Evolutionary conservation across 129 eudicot genomes (phyloP).

Genomic region (Heracleum sosnowskyi): DNA sequence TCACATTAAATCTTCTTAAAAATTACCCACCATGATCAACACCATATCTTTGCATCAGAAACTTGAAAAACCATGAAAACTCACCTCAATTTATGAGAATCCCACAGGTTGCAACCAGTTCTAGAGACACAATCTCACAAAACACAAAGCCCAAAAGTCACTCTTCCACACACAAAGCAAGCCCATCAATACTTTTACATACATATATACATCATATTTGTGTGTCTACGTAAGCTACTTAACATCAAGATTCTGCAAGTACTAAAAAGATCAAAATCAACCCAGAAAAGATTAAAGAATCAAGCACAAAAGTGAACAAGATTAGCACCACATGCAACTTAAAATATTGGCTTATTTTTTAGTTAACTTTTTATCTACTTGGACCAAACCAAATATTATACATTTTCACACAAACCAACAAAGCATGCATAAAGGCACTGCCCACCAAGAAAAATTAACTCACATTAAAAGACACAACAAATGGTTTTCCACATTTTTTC

Average conservation of each 20-base stretch:
- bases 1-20: conserved; percentile 14
- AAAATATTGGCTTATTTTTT: neutral
- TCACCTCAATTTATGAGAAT: conserved; percentile 16
- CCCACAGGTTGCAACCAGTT: conserved; percentile 2
- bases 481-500: conserved; percentile 32
- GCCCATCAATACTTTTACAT: conserved; percentile 25
- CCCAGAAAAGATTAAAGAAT: neutral
- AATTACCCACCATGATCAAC: conserved; percentile 17
- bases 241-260: neutral
- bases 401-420: conserved; percentile 20
- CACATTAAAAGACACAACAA: conserved; percentile 20
- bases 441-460: conserved; percentile 14
- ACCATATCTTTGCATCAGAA: conserved; percentile 20
- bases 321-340: conserved; percentile 32
- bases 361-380: neutral
- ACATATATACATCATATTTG: neutral
- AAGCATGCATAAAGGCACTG: conserved; percentile 25
- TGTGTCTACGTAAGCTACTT: neutral
- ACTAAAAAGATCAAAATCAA: neutral
- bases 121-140: conserved; percentile 11
- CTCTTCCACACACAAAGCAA: too few species aligned
- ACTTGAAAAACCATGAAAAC: conserved; percentile 4
- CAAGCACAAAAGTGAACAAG: conserved; percentile 8
- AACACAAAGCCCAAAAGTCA: too few species aligned
- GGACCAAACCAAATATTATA: conserved; percentile 23